Conservation (phyloP, 139 green algal species). For the Pedinophyceae sp. region DNA sequence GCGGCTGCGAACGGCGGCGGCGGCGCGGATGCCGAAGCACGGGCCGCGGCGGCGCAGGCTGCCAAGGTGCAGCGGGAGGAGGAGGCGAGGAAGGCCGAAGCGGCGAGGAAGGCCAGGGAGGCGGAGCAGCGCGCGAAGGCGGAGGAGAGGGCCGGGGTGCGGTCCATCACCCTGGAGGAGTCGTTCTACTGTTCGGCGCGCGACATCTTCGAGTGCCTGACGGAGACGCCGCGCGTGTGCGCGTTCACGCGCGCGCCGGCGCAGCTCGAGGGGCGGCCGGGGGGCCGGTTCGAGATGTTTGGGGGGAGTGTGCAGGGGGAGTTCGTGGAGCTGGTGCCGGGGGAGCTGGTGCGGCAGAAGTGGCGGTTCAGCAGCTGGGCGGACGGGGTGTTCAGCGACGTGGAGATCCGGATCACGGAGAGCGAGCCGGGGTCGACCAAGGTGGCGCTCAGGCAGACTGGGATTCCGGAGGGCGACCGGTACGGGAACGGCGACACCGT, state of each 20-base stretch:
- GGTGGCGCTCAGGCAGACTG: conserved; percentile 44
- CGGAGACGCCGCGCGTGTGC: conserved; percentile 25
- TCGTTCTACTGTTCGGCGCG: conserved; percentile 34
- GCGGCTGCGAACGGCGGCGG: background rate
- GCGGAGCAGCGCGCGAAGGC: background rate
- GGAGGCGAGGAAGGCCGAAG: too few relatives aligned
- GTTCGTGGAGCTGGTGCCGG: conserved; percentile 39
- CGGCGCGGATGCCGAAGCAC: background rate
- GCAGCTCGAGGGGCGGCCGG: conserved; percentile 6
- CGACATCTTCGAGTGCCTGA: conserved; percentile 76
- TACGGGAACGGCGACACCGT: conserved; percentile 46
- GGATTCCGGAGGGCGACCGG: conserved; percentile 52
- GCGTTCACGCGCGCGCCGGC: conserved; percentile 40
- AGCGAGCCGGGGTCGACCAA: conserved; percentile 39
- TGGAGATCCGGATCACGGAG: conserved; percentile 41
- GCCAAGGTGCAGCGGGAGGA: too few relatives aligned
- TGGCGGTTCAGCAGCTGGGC: conserved; percentile 79
- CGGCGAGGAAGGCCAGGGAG: too few relatives aligned
- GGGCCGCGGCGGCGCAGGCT: background rate
- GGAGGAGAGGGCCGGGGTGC: conserved; percentile 3
- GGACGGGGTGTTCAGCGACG: conserved; percentile 35
- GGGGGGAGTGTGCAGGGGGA: conserved; percentile 37
- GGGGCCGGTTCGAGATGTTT: conserved; percentile 40
- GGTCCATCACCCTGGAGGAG: conserved; percentile 38
- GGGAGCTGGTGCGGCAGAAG: conserved; percentile 36